Conservation (phyloP, 2,329 filamentous ascomycete genomes). For the Diaporthe velutina region DNA sequence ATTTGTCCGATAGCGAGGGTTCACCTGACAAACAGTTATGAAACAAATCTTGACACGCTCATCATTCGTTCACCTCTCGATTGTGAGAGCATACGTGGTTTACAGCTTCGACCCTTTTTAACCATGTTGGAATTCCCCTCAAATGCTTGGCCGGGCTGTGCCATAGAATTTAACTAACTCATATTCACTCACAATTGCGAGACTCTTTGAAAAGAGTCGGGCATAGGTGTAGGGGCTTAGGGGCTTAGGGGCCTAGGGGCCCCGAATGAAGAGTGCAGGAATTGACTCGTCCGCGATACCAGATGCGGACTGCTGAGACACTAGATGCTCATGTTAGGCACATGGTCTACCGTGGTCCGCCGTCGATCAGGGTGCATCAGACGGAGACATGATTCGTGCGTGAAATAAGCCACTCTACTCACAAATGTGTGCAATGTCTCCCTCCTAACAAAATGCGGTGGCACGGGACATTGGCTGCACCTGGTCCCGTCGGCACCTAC, state of each 20-base stretch:
- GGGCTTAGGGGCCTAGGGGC: background rate
- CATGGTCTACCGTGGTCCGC: constrained; percentile 18
- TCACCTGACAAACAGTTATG: constrained; percentile 1
- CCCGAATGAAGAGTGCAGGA: background rate
- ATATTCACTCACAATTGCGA: background rate
- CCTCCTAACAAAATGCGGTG: background rate
- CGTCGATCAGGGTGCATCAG: constrained; percentile 27
- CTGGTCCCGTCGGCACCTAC: constrained; percentile 15
- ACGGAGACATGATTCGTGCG: constrained; percentile 29
- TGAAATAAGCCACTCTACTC: constrained; percentile 14
- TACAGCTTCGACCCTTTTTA: background rate
- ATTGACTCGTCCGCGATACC: constrained; percentile 22
- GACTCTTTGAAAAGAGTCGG: background rate
- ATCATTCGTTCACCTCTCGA: background rate
- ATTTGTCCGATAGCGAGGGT: background rate
- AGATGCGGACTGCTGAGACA: constrained; percentile 27
- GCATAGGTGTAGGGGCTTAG: background rate
- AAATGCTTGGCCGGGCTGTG: background rate
- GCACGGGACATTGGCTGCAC: constrained; percentile 1
- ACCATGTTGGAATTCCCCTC: background rate
- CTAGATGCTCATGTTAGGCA: background rate
- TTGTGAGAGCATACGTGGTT: background rate
- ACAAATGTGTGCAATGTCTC: background rate
- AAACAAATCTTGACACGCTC: constrained; percentile 21
- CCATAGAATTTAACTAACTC: background rate